Percentiles rank a stretch among this genome's conserved stretches.
phyloP scores from a whole-genome alignment of 345 rosid genomes.

The Angophora floribunda region DNA sequence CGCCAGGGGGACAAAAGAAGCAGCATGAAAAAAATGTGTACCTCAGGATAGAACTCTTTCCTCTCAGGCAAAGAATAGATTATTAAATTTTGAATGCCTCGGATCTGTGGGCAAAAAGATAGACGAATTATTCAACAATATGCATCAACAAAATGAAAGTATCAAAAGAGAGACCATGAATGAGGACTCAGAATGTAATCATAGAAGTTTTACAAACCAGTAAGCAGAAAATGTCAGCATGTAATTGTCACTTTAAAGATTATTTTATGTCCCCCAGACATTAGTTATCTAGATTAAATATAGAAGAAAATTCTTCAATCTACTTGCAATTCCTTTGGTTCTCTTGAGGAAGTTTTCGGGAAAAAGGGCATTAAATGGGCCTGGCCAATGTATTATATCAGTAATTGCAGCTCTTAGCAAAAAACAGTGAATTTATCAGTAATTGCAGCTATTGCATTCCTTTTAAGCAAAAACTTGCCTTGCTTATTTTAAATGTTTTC shows the following conservation, averaged over 20 bases:
- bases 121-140: background rate
- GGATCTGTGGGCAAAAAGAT: constrained; percentile 42
- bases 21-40: background rate
- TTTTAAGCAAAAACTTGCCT: background rate
- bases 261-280: background rate
- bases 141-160: background rate
- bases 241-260: background rate
- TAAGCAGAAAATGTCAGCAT: background rate
- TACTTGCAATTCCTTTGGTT: background rate
- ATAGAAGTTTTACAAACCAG: background rate
- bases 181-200: background rate
- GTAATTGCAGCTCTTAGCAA: background rate
- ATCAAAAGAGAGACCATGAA: background rate
- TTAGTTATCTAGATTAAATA: background rate
- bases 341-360: background rate
- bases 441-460: background rate
- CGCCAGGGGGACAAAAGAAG: background rate
- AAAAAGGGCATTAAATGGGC: background rate
- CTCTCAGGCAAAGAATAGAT: constrained; percentile 88
- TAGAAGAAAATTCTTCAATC: background rate
- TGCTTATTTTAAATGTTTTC: background rate
- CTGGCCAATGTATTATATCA: background rate
- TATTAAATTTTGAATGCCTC: constrained; percentile 73
- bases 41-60: constrained; percentile 95
- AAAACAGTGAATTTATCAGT: background rate